Percentiles rank a stretch among this genome's conserved stretches.
phyloP scores from a whole-genome alignment of 1,139 yeast species.

The Suhomyces ambrosiae region DNA sequence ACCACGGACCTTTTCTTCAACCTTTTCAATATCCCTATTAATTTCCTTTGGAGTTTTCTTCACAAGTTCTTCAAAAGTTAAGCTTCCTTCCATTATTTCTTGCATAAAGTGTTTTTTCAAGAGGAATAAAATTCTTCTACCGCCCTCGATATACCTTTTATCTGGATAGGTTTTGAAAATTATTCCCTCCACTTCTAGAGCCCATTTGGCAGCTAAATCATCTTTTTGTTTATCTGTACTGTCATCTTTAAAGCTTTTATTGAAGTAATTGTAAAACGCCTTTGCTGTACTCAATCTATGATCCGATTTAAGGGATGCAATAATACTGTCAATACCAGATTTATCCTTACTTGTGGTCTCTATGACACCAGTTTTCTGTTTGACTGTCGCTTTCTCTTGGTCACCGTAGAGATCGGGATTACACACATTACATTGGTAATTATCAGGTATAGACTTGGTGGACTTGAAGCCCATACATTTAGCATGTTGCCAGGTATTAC shows the following conservation, averaged over 20 bases:
- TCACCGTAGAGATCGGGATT: slow-evolving; percentile 7
- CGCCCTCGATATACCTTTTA: slow-evolving; percentile 42
- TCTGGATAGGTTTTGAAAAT: slow-evolving; percentile 29
- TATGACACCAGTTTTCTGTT: background rate
- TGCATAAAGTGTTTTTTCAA: slow-evolving; percentile 44
- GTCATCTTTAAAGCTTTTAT: slow-evolving; percentile 46
- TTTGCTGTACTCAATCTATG: slow-evolving; percentile 40
- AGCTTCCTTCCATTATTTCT: slow-evolving; percentile 49
- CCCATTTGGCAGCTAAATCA: slow-evolving; percentile 38
- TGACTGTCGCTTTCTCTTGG: slow-evolving; percentile 5
- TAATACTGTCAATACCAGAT: slow-evolving; percentile 15
- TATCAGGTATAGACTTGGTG: slow-evolving; percentile 31
- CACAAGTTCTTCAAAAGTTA: slow-evolving; percentile 55
- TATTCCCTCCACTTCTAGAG: slow-evolving; percentile 45
- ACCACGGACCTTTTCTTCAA: slow-evolving; percentile 69
- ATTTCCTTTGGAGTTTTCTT: slow-evolving; percentile 63
- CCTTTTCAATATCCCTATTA: slow-evolving; percentile 70
- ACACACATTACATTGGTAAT: slow-evolving; percentile 39
- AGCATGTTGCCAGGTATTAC: slow-evolving; percentile 86
- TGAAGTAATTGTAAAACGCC: slow-evolving; percentile 41
- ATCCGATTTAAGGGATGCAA: slow-evolving; percentile 28
- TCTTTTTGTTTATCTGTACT: slow-evolving; percentile 32
- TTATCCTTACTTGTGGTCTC: background rate
- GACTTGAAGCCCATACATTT: slow-evolving; percentile 60
- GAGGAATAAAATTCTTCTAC: slow-evolving; percentile 43